phyloP scores from a whole-genome alignment of 2,329 filamentous ascomycete genomes.

The Alternaria conjuncta region DNA sequence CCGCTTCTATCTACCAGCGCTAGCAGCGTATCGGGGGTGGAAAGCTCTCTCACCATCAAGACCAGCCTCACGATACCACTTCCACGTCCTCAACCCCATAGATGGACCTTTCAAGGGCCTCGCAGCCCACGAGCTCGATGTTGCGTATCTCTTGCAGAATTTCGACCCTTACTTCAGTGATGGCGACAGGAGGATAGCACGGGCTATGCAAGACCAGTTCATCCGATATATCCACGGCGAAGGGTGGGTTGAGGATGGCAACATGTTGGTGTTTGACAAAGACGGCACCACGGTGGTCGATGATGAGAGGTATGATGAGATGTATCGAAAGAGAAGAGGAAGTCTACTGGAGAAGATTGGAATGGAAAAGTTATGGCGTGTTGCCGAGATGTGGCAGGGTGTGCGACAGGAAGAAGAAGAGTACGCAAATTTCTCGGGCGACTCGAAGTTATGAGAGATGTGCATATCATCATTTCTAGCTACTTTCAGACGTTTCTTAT shows the following conservation, averaged over 20 bases:
- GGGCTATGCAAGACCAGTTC: slow-evolving; percentile 31
- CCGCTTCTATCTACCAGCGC: slow-evolving; percentile 52
- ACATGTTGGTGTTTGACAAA: slow-evolving; percentile 29
- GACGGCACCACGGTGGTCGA: slow-evolving; percentile 17
- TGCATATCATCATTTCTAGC: background rate
- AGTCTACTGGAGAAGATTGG: slow-evolving; percentile 29
- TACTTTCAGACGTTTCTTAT: background rate
- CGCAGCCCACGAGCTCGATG: slow-evolving; percentile 40
- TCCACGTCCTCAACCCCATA: slow-evolving; percentile 39
- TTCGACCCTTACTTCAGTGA: slow-evolving; percentile 27
- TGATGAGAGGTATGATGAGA: slow-evolving; percentile 30
- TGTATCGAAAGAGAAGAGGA: slow-evolving; percentile 29
- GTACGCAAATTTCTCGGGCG: background rate
- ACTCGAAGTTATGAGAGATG: slow-evolving; percentile 7
- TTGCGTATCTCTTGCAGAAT: slow-evolving; percentile 37
- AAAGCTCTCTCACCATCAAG: slow-evolving; percentile 10
- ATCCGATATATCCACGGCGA: slow-evolving; percentile 33
- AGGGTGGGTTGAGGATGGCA: slow-evolving; percentile 26
- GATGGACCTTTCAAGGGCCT: slow-evolving; percentile 27
- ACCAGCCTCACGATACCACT: slow-evolving; percentile 31
- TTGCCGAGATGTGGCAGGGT: slow-evolving; percentile 40
- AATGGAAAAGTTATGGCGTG: slow-evolving; percentile 26
- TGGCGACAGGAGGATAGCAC: slow-evolving; percentile 11
- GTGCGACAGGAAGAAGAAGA: slow-evolving; percentile 27
- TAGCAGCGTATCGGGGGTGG: slow-evolving; percentile 47